Evolutionary conservation across 192 early-diverging fungal genomes (phyloP).

Genomic region (Rhizoclosmatium globosum): DNA sequence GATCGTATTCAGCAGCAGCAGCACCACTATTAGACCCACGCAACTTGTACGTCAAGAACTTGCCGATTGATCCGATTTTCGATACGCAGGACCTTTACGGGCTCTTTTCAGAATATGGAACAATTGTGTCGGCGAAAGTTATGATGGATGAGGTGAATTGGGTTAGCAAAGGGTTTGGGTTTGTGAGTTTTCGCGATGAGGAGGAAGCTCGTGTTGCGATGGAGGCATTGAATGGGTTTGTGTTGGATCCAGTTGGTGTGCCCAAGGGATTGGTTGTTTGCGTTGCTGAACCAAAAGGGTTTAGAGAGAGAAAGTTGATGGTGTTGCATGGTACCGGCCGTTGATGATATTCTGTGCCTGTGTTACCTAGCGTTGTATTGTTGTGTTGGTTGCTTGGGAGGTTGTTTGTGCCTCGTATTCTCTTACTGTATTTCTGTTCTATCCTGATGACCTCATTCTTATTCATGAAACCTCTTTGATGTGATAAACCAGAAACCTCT

Average conservation of each 20-base stretch:
- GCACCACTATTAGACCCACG: constrained; percentile 40
- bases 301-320: constrained; percentile 50
- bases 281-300: constrained; percentile 61
- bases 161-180: constrained; percentile 59
- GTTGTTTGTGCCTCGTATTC: too few relatives aligned
- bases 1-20: not conserved
- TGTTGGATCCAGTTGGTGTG: constrained; percentile 16
- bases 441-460: too few relatives aligned
- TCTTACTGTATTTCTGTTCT: too few relatives aligned
- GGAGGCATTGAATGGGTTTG: constrained; percentile 52
- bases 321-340: constrained; percentile 43
- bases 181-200: constrained; percentile 51
- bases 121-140: constrained; percentile 55
- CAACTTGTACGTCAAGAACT: constrained; percentile 63
- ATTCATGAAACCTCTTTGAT: too few relatives aligned
- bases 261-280: constrained; percentile 55
- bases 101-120: constrained; percentile 53
- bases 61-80: constrained; percentile 49
- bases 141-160: constrained; percentile 59
- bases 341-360: not conserved
- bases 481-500: too few relatives aligned
- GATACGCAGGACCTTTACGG: constrained; percentile 55
- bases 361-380: too few relatives aligned
- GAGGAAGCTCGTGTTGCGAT: constrained; percentile 48
- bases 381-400: too few relatives aligned